Evolutionary conservation across 1,284 basidiomycete genomes (phyloP).

Genomic region (Cutaneotrichosporon spelunceum): DNA sequence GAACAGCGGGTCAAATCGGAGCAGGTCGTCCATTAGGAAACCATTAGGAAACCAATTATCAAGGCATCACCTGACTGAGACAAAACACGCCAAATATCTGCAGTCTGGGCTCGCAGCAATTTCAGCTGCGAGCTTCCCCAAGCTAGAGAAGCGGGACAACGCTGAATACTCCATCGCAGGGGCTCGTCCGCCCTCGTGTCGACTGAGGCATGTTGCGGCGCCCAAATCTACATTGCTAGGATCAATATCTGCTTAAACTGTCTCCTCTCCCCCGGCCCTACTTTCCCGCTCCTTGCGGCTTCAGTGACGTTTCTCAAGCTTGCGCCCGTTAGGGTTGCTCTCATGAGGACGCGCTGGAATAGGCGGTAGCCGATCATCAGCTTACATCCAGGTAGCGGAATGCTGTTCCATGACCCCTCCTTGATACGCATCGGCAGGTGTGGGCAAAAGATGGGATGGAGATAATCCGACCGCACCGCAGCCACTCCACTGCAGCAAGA

Average conservation of each 20-base stretch:
- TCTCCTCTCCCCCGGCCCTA: neutral
- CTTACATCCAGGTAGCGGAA: neutral
- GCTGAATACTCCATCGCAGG: neutral
- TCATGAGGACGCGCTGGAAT: neutral
- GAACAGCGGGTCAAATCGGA: neutral
- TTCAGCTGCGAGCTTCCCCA: no score
- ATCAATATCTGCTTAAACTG: neutral
- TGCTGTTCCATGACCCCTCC: neutral
- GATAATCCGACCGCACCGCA: no score
- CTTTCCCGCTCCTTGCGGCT: neutral
- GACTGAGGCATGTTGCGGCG: neutral
- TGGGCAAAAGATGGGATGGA: no score
- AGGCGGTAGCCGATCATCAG: no score
- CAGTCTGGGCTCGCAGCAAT: no score
- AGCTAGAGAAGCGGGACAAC: neutral
- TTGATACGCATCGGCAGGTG: no score
- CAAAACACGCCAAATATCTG: no score
- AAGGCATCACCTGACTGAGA: no score
- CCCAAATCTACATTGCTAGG: neutral
- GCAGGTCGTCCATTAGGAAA: neutral
- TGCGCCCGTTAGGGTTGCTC: neutral
- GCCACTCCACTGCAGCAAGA: no score
- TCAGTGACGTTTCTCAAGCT: neutral
- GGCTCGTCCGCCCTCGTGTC: neutral
- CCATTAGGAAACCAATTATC: neutral